Evolutionary conservation across 2,329 filamentous ascomycete genomes (phyloP), one percentile per base, ranked within the genome.

Genomic region (Diplodia scrobiculata): DNA sequence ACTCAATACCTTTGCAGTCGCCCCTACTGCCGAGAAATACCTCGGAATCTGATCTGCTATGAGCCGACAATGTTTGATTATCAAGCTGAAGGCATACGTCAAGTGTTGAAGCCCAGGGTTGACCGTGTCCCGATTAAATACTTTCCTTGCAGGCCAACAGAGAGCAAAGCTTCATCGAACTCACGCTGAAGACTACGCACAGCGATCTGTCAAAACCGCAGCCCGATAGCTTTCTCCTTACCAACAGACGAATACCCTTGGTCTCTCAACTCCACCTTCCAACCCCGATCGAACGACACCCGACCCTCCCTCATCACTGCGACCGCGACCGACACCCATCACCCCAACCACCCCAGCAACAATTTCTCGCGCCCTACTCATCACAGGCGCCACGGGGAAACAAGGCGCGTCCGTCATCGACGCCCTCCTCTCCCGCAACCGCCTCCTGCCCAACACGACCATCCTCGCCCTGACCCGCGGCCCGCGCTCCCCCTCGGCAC

Each of bases 391-490:
- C 2, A 81, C 79, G 5, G 79, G 79, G 63, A 79, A 81, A 67
- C 79, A 81, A 73, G 79, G 80, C 63, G 76, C 78, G 51, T 74
- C 78, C 17, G 70, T 78, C 29, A 72, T 81, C 62, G 67, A 75
- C 47, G 76, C 78, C 4, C 71, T 82, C 1, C 72, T 80, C 55
- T 67, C 72, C 51, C 67, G 73, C 4, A 45, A 45, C 41, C 70
- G 73, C 59, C 68, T 74, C 66, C 52, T 29, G 1, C 7, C 34
- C 34, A 67, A 72, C n/a, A 80, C 84, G 66, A 77, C 83, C 17
- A 84, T 87, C 45, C 78, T 86, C 11, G 86, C 86, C 7, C 77
- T 87, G 25, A 87, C 85, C 2, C 81, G 86, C 66, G 79, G 87
- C 69, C 70, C 80, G 0, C 71, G 76, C 41, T 84, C 84, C 0